Base-by-base conservation (phyloP, 257 asterid genomes). In the Plectranthus barbatus region DNA sequence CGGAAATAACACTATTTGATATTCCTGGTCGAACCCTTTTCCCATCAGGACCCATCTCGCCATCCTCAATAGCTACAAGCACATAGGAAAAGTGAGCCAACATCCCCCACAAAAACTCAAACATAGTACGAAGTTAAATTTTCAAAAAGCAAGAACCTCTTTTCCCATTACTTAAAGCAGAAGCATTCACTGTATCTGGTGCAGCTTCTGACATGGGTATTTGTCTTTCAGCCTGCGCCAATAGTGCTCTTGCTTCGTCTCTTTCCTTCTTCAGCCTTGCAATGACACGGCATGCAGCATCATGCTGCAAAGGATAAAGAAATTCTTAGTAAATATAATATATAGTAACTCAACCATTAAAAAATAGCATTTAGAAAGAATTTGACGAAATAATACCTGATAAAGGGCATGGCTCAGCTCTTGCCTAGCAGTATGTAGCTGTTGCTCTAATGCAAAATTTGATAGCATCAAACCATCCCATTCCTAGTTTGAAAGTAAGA, bases 391-490 rank as follows among this genome's bases (percentile, higher is more conserved):
- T 26, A 2, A 26, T 26, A 26, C 99, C 95, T 92, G 99, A 79
- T 93, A 93, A 50, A 90, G 67, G 47, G 99, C 97, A 74, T 93
- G 99, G 74, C 99, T 93, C 49, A 93, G 82, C 79, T 90, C 99
- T 74, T 93, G 97, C 81, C 99, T 86, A 54, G 97, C 95, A 36
- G 85, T 82, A 71, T 93, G 97, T 58, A 90, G 64, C 72, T 93
- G 99, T 69, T 84, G 93, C 84, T 90, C 99, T 81, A 87, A 56
- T 3, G 99, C 86, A 78, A 85, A 85, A 84, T 90, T 93, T 47
- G 99, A 93, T 7, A 93, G 91, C 99, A 93, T 93, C 68, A 93
- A 70, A 48, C 91, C 85, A 82, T 93, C 99, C 99, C 97, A 90
- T 79, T 93, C 96, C 97, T 93, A 59, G 67, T 59, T 29, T 31